Base-by-base conservation (phyloP, 139 green algal species). In the Gonium pectorale region DNA sequence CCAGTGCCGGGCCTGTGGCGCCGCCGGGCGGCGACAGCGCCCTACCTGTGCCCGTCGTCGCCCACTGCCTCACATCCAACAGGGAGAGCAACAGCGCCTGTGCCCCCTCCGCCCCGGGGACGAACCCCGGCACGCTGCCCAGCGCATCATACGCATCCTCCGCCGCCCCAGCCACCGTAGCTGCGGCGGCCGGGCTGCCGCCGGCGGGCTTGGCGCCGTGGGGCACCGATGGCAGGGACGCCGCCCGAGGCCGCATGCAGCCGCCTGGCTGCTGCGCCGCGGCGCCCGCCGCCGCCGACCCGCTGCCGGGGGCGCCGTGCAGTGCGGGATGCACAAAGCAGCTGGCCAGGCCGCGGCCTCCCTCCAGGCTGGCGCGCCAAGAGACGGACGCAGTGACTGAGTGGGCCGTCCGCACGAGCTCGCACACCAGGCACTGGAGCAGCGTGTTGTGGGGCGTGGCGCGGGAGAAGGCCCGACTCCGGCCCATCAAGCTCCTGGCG, bases 391-490 rank as follows among this genome's bases (percentile, higher is more conserved):
- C 62, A 6, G 60, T 54, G 19, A 83, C 77, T 2, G 77, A 74
- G 33, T 83, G 77, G 2, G 60, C 24, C 22, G n/a, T 59, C 27
- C 77, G 77, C 31, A 83, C 43, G 31, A 83, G 43, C 77, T 83
- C 77, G 2, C 31, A 63, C 8, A 83, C 77, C 24, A 83, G 44
- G 77, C 77, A 83, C 77, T 83, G 77, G 62, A 83, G 77, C 60
- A 83, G 63, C n/a, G 77, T 74, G 62, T 31, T 64, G 77, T 83
- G 77, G 5, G 31, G 33, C 19, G 59, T 62, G 17, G 17, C 3
- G 7, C 75, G 54, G 5, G 56, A 71, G 13, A 81, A 38, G 5
- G 74, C 59, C 49, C 64, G 68, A n/a, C 68, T 79, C 19, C 70
- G 70, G 17, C 46, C 29, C 31, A 64, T 15, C 44, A 71, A 31